A percentile compares a stretch with the other conserved stretches of the same genome.
Evolutionary conservation across 352 stramenopile genomes (phyloP).

Genomic region (Phytopythium cucurbitacearum): DNA sequence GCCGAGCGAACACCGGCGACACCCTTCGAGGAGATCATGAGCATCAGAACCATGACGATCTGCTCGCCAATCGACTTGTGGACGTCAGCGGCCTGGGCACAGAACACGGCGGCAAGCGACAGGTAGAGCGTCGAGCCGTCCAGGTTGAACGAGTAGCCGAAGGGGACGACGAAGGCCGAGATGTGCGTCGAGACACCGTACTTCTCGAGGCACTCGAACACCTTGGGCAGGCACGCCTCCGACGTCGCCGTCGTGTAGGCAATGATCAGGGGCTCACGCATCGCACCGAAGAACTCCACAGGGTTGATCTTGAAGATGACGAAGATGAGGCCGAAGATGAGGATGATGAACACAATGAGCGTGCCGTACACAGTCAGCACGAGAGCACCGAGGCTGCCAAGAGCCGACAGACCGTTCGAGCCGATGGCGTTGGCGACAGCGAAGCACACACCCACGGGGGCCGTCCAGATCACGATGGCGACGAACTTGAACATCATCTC

Average conservation of each 20-base stretch:
- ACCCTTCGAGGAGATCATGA: conserved; percentile 56
- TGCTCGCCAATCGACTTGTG: conserved; percentile 53
- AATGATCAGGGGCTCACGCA: conserved; percentile 53
- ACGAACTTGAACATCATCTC: conserved; percentile 73
- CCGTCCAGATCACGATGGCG: conserved; percentile 61
- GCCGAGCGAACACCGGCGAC: conserved; percentile 48
- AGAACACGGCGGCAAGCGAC: conserved; percentile 45
- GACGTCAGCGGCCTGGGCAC: conserved; percentile 36
- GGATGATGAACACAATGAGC: conserved; percentile 40
- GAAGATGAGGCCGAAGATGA: conserved; percentile 39
- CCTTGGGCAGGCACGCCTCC: conserved; percentile 49
- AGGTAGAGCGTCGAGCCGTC: conserved; percentile 53
- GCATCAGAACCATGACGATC: conserved; percentile 55
- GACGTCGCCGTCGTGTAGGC: conserved; percentile 59
- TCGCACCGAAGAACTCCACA: conserved; percentile 37
- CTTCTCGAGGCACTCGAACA: conserved; percentile 48
- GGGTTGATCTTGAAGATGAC: conserved; percentile 43
- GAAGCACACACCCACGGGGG: conserved; percentile 54
- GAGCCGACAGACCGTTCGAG: conserved; percentile 37
- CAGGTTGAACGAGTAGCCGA: conserved; percentile 68
- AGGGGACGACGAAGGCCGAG: conserved; percentile 49
- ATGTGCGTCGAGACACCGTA: conserved; percentile 51
- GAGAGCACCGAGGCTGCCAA: conserved; percentile 32
- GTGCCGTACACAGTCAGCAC: conserved; percentile 45
- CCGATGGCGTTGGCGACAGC: conserved; percentile 44